Evolutionary conservation across 1,139 yeast genomes (phyloP).

Genomic region (Wickerhamiella infanticola): DNA sequence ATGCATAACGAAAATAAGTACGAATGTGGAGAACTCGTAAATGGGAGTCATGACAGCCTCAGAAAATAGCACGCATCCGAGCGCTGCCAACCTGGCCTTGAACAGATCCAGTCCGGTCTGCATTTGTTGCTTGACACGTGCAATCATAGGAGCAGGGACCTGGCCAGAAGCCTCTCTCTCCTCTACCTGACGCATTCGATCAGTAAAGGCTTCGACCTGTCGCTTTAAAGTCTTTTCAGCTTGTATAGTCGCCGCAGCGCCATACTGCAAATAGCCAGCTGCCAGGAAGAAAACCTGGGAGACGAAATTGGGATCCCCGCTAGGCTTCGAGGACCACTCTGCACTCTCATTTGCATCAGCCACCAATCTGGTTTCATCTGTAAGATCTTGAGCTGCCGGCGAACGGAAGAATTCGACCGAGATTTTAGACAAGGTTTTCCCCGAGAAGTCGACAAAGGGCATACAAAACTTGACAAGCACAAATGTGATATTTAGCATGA

Average conservation of each 20-base stretch:
- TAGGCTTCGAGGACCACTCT: conserved; percentile 33
- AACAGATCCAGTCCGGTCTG: background rate
- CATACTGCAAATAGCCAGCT: conserved; percentile 70
- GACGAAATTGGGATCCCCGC: conserved; percentile 49
- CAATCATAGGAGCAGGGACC: background rate
- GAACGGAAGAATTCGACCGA: conserved; percentile 49
- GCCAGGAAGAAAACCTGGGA: conserved; percentile 77
- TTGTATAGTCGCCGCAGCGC: conserved; percentile 63
- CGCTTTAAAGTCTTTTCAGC: conserved; percentile 39
- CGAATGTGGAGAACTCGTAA: conserved; percentile 63
- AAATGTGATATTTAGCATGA: conserved; percentile 62
- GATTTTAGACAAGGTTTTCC: conserved; percentile 56
- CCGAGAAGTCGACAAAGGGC: conserved; percentile 64
- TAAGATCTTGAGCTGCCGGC: conserved; percentile 38
- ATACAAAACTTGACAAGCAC: conserved; percentile 56
- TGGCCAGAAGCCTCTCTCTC: background rate
- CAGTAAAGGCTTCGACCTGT: conserved; percentile 5
- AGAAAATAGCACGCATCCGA: conserved; percentile 45
- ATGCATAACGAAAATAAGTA: conserved; percentile 54
- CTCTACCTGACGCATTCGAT: conserved; percentile 5
- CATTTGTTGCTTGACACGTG: conserved; percentile 1
- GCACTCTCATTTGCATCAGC: conserved; percentile 59
- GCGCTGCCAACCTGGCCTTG: conserved; percentile 29
- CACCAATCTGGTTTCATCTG: conserved; percentile 71
- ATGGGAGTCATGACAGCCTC: conserved; percentile 44